These are phyloP conservation scores for Diplodia sapinea DNA, from an alignment of 2,329 filamentous ascomycete species.

Conservation along the genomic window DNA sequence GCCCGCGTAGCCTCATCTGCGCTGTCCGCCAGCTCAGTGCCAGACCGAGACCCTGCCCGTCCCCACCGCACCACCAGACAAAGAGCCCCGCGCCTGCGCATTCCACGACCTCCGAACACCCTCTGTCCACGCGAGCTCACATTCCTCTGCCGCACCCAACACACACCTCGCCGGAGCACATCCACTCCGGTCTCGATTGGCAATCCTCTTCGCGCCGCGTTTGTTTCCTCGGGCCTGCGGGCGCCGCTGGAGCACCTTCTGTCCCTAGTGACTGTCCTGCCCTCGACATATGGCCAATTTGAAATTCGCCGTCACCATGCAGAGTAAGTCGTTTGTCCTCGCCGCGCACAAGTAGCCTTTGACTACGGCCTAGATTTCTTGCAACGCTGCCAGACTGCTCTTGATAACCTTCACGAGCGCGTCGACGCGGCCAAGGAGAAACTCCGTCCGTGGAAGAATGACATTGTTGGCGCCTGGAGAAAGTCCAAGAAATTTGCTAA, in stretches of 20 bases:
- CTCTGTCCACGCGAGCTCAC: not conserved
- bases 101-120: not conserved
- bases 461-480: not conserved
- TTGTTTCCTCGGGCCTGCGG: conserved; percentile 48
- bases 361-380: conserved; percentile 1
- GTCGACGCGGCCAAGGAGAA: not conserved
- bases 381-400: not conserved
- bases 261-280: conserved; percentile 32
- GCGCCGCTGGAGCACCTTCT: conserved; percentile 46
- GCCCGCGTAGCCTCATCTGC: conserved; percentile 1
- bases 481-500: not conserved
- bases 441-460: not conserved
- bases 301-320: conserved; percentile 58
- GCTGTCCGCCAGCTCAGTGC: not conserved
- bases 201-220: not conserved
- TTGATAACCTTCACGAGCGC: not conserved
- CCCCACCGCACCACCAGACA: not conserved
- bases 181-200: not conserved
- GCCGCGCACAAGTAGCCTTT: not conserved
- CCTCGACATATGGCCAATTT: conserved; percentile 54
- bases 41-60: not conserved
- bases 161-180: not conserved
- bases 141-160: conserved; percentile 1
- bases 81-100: not conserved
- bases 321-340: conserved; percentile 46